Evolutionary conservation across 306 rosid species (phyloP), one percentile per base, ranked within the genome.

Genomic region (Fragaria iinumae): DNA sequence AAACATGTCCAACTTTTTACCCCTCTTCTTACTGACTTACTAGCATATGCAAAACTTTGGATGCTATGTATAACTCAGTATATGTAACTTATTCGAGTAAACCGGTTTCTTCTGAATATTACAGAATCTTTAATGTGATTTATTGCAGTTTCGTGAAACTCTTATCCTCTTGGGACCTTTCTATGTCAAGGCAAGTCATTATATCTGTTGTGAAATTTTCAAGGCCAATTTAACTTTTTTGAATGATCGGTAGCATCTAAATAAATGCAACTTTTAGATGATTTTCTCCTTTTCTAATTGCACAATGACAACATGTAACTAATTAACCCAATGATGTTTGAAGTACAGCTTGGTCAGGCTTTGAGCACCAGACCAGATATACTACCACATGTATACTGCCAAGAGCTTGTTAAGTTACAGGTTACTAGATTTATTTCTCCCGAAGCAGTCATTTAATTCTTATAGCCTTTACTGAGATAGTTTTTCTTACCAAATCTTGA

Each of bases 61-160:
- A 8, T 66, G 48, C 25, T 38, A 34, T 66, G 25, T 18, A 18
- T 66, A 38, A 18, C 27, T 66, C 5, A 8, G 69, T 36, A 18
- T 17, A 12, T 64, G 39, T 60, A 60, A 10, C 39, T 27, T 59
- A 55, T 69, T 29, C 14, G 18, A 47, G 70, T 41, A n/a, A 38
- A 20, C 50, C n/a, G 71, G 45, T 56, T 69, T 72, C 65, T 57
- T 45, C 82, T 73, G 52, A 82, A 77, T 79, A 79, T 75, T 55
- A 75, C 82, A 77, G 80, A 82, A 81, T 62, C 76, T 74, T 84
- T 73, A 27, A 66, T 77, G 9, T 77, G 76, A 71, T 83, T 50
- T 90, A 64, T 88, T 91, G 96, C 96, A 95, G 98, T 95, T 95
- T 82, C 92, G 98, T 11, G 85, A 95, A 89, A 95, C 98, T 76